Evolutionary conservation across 495 filamentous ascomycete genomes (phyloP).

Genomic region (Cryomyces antarcticus): DNA sequence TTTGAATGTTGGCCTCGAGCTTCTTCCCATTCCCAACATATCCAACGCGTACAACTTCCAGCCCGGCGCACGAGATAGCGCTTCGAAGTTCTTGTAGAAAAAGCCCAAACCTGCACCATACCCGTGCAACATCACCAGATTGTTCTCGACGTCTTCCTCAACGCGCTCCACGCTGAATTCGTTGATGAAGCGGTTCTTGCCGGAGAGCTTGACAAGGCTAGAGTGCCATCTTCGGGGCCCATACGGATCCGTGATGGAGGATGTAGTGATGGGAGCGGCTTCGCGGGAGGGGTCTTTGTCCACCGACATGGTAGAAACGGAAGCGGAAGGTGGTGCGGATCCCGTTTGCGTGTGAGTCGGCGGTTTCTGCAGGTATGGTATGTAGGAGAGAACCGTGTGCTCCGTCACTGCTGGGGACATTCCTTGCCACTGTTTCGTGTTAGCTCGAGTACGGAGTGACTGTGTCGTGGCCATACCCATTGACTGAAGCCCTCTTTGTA

Average conservation of each 20-base stretch:
- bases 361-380: conserved; percentile 62
- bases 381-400: conserved; percentile 68
- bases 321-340: conserved; percentile 23
- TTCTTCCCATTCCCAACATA: conserved; percentile 86
- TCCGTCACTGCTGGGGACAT: conserved; percentile 69
- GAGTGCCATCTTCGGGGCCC: conserved; percentile 75
- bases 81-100: conserved; percentile 95
- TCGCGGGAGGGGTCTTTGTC: conserved; percentile 21
- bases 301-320: conserved; percentile 16
- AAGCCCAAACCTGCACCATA: conserved; percentile 92
- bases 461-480: conserved; percentile 41
- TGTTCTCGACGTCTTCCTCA: conserved; percentile 54
- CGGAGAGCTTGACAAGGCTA: conserved; percentile 62
- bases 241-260: conserved; percentile 51
- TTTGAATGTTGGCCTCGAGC: conserved; percentile 60
- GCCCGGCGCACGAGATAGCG: conserved; percentile 48
- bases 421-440: conserved; percentile 48
- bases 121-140: conserved; percentile 92
- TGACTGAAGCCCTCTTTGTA: conserved; percentile 82
- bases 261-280: conserved; percentile 25
- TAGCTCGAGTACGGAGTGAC: background rate
- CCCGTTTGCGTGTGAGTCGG: conserved; percentile 52
- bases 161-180: conserved; percentile 80
- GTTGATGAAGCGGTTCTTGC: conserved; percentile 73
- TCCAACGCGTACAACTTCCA: conserved; percentile 89